phyloP scores from a whole-genome alignment of 805 yeast species.

The Monosporozyma siamensis region DNA sequence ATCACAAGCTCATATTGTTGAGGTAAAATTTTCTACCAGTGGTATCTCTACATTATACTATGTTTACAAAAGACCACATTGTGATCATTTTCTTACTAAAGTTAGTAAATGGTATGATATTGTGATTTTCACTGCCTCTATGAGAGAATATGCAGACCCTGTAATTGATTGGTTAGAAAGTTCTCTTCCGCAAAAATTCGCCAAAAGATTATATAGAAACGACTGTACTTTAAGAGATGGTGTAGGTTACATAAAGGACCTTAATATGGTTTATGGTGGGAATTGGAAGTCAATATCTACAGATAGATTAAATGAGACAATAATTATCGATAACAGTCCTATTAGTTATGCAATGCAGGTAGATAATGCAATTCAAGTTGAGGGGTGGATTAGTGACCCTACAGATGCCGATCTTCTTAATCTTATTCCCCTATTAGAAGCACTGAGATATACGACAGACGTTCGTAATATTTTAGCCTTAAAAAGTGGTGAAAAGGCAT shows the following conservation, averaged over 20 bases:
- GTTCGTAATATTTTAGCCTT: constrained; percentile 71
- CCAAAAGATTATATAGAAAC: constrained; percentile 61
- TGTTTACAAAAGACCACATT: constrained; percentile 86
- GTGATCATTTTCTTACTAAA: constrained; percentile 71
- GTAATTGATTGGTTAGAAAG: constrained; percentile 85
- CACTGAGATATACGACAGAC: constrained; percentile 68
- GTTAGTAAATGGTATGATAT: constrained; percentile 82
- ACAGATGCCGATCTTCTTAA: constrained; percentile 75
- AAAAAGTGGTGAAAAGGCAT: constrained; percentile 45
- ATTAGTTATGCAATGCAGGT: constrained; percentile 76
- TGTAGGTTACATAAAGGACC: constrained; percentile 78
- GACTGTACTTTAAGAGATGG: constrained; percentile 73
- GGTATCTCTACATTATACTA: constrained; percentile 74
- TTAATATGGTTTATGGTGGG: constrained; percentile 20
- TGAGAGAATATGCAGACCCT: constrained; percentile 93
- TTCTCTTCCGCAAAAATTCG: constrained; percentile 41
- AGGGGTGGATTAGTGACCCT: constrained; percentile 98
- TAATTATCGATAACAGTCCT: constrained; percentile 90
- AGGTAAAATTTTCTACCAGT: constrained; percentile 51
- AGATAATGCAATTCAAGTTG: constrained; percentile 84
- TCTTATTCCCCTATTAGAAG: constrained; percentile 55
- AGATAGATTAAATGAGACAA: constrained; percentile 40
- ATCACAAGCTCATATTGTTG: constrained; percentile 59
- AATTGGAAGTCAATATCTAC: background rate
- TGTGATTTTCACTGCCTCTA: constrained; percentile 90